A percentile compares a stretch with the other conserved stretches of the same genome.
These are phyloP conservation scores for Cercospora sesami DNA, from an alignment of 2,329 filamentous ascomycete genomes.

Conservation along the genomic window DNA sequence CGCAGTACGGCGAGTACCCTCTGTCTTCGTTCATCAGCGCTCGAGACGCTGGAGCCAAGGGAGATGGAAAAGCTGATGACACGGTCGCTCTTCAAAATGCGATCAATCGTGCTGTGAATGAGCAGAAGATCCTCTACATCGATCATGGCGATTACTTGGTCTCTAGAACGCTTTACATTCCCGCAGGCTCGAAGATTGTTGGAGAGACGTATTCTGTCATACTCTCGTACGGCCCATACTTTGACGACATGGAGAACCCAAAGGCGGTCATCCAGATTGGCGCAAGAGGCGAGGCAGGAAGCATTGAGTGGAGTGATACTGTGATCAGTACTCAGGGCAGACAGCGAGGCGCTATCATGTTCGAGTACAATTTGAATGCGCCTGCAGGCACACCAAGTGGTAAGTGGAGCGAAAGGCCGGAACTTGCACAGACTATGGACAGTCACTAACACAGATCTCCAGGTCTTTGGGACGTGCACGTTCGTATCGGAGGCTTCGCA, in stretches of 20 bases:
- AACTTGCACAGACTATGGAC: neutral
- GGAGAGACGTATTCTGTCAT: neutral
- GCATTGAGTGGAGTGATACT: conserved; percentile 70
- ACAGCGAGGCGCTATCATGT: conserved; percentile 64
- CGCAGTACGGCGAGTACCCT: neutral
- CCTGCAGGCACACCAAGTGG: neutral
- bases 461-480: neutral
- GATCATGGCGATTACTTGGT: neutral
- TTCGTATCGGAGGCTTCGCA: neutral
- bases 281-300: conserved; percentile 61
- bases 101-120: neutral
- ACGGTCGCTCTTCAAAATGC: neutral
- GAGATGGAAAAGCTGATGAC: neutral
- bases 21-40: neutral
- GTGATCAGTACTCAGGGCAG: conserved; percentile 68
- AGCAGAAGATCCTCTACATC: neutral
- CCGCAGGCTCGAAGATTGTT: neutral
- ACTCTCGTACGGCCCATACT: neutral
- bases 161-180: neutral
- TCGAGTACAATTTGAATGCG: neutral
- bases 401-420: neutral
- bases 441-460: neutral
- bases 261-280: conserved; percentile 68
- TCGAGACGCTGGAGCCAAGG: neutral
- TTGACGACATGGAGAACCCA: conserved; percentile 52